Evolutionary conservation across 2,329 filamentous ascomycete species (phyloP).

Genomic region (Furcasterigmium furcatum): DNA sequence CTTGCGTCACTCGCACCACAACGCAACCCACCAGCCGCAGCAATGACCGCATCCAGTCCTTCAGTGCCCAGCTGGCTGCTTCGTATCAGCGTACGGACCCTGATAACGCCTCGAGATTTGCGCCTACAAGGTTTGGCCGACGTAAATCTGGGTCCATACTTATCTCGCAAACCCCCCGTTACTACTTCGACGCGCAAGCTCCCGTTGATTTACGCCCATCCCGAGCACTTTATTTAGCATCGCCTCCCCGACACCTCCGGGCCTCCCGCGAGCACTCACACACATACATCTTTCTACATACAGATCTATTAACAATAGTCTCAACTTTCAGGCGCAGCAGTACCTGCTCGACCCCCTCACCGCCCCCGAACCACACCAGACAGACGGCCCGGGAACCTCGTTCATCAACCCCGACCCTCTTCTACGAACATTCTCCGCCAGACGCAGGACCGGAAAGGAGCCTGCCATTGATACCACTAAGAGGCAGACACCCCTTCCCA

Average conservation of each 20-base stretch:
- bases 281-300: too few species aligned
- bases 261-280: too few species aligned
- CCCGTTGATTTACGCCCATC: background rate
- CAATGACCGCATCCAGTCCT: conserved; percentile 1
- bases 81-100: conserved; percentile 8
- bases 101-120: too few species aligned
- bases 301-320: conserved; percentile 3
- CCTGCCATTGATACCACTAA: conserved; percentile 1
- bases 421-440: conserved; percentile 15
- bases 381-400: conserved; percentile 61
- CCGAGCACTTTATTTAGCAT: background rate
- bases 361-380: conserved; percentile 63
- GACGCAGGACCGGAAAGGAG: conserved; percentile 15
- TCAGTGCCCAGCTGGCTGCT: conserved; percentile 7
- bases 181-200: conserved; percentile 5
- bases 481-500: conserved; percentile 25
- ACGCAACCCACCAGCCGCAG: background rate
- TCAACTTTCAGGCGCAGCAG: conserved; percentile 50
- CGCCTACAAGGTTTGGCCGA: conserved; percentile 8
- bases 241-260: too few species aligned
- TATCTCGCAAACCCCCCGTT: background rate
- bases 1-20: background rate
- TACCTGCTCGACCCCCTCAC: conserved; percentile 69
- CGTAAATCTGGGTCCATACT: conserved; percentile 13
- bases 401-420: conserved; percentile 36